Evolutionary conservation across 1,284 basidiomycete genomes (phyloP).

Genomic region (Hymenochaete sp.): DNA sequence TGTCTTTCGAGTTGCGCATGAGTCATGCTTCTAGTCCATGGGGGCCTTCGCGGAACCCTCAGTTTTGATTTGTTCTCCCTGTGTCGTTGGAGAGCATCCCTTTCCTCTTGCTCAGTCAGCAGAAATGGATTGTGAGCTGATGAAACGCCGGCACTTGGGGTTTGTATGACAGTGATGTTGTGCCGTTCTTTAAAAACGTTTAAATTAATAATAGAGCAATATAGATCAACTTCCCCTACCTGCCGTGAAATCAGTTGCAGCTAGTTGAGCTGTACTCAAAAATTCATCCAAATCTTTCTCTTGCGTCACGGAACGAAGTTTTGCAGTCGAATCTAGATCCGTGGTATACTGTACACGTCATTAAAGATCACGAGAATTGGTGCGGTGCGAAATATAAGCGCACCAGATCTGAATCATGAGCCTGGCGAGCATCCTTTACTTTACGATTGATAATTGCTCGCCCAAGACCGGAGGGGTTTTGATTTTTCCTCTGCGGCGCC

Average conservation of each 20-base stretch:
- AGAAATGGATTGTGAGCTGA: slow-evolving; percentile 80
- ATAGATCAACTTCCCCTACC: slow-evolving; percentile 41
- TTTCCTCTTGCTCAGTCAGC: slow-evolving; percentile 78
- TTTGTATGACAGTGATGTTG: slow-evolving; percentile 85
- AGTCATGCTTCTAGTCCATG: slow-evolving; percentile 78
- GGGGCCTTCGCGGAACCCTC: slow-evolving; percentile 77
- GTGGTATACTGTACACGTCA: slow-evolving; percentile 56
- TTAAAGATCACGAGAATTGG: slow-evolving; percentile 7
- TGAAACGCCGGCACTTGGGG: slow-evolving; percentile 35
- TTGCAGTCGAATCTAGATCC: slow-evolving; percentile 61
- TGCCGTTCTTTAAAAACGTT: slow-evolving; percentile 58
- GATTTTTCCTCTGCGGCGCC: slow-evolving; percentile 45
- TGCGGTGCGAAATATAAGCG: slow-evolving; percentile 23
- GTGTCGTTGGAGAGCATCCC: slow-evolving; percentile 64
- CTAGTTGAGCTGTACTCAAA: slow-evolving; percentile 88
- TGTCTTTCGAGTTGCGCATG: slow-evolving; percentile 73
- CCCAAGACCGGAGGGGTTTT: slow-evolving; percentile 73
- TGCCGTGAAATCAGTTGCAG: slow-evolving; percentile 95
- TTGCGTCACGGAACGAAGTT: slow-evolving; percentile 90
- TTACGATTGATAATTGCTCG: slow-evolving; percentile 87
- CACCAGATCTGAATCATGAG: slow-evolving; percentile 69
- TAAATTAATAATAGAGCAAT: slow-evolving; percentile 2
- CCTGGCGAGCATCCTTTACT: slow-evolving; percentile 69
- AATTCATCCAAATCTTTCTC: slow-evolving; percentile 96
- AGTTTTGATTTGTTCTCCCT: slow-evolving; percentile 63